phyloP scores from a whole-genome alignment of 139 green algal genomes.

The Chlamydomonas sp. region DNA sequence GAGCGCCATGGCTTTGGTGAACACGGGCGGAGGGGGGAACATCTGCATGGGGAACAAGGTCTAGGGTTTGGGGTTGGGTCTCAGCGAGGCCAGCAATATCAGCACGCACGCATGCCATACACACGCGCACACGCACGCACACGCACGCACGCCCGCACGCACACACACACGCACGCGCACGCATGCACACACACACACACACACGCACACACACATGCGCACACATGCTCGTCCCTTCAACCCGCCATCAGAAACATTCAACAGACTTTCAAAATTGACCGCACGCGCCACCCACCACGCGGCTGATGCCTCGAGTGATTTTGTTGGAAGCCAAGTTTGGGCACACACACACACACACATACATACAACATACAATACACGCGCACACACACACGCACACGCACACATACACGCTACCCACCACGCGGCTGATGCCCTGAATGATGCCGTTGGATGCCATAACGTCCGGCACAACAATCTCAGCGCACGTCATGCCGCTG shows the following conservation, averaged over 20 bases:
- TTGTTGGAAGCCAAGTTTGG: constrained; percentile 37
- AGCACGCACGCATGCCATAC: background rate
- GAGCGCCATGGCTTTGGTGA: background rate
- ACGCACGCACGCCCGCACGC: no score
- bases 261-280: background rate
- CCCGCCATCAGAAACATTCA: background rate
- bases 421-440: constrained; percentile 40
- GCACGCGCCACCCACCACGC: background rate
- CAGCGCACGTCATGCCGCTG: constrained; percentile 34
- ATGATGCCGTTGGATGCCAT: constrained; percentile 48
- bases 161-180: no score
- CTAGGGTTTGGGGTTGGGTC: background rate
- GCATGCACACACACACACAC: no score
- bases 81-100: background rate
- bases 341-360: background rate
- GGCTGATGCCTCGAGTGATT: constrained; percentile 47
- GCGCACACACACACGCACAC: background rate
- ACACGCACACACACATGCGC: no score
- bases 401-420: background rate
- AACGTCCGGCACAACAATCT: constrained; percentile 31
- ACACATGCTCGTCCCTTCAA: no score
- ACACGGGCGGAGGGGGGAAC: background rate
- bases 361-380: no score
- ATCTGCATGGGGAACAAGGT: constrained; percentile 7
- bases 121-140: no score